Evolutionary conservation across 2,329 filamentous ascomycete genomes (phyloP).

Genomic region (Aspergillus tanneri): DNA sequence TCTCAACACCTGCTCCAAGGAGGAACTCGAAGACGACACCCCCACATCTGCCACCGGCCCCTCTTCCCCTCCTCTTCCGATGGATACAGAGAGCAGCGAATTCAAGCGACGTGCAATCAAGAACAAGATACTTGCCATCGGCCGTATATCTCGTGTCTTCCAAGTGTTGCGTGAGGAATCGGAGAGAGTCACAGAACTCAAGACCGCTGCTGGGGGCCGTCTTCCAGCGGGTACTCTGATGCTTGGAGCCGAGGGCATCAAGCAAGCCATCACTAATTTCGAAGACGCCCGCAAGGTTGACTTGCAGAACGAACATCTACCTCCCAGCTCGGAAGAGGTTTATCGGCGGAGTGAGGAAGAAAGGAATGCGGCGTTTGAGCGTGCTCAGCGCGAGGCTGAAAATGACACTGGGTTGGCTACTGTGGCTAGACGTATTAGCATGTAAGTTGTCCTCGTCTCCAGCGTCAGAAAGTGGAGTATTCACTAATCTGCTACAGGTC

Average conservation of each 20-base stretch:
- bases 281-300: constrained; percentile 97
- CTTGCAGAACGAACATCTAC: constrained; percentile 90
- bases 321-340: constrained; percentile 90
- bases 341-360: constrained; percentile 78
- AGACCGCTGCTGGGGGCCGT: constrained; percentile 90
- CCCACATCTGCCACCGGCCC: constrained; percentile 71
- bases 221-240: constrained; percentile 94
- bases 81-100: constrained; percentile 83
- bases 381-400: constrained; percentile 83
- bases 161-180: constrained; percentile 97
- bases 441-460: constrained; percentile 63
- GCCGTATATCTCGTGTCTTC: constrained; percentile 94
- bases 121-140: constrained; percentile 99
- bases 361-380: constrained; percentile 76
- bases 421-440: constrained; percentile 88
- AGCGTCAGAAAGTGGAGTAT: neutral
- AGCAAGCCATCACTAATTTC: constrained; percentile 94
- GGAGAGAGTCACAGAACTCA: constrained; percentile 93
- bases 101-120: constrained; percentile 96
- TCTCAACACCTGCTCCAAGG: constrained; percentile 97
- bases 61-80: constrained; percentile 67
- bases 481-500: constrained; percentile 33
- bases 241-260: constrained; percentile 97
- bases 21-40: constrained; percentile 88
- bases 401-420: constrained; percentile 86